These are phyloP conservation scores for Candida boidinii DNA, from an alignment of 805 yeast genomes.

Conservation along the genomic window DNA sequence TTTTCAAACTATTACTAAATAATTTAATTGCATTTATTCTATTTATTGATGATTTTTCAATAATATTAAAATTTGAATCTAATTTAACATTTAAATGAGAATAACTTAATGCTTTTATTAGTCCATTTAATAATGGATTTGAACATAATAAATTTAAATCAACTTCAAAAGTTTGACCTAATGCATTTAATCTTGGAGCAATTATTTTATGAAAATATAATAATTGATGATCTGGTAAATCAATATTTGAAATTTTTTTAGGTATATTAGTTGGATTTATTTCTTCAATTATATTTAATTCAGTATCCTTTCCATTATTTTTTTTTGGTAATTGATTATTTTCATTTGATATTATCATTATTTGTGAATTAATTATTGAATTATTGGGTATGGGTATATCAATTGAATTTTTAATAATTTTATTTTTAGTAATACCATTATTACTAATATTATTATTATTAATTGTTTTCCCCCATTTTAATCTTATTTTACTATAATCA, in stretches of 20 bases:
- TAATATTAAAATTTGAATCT: constrained; percentile 6
- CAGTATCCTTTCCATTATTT: not conserved
- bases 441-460: too few species aligned
- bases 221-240: constrained; percentile 6
- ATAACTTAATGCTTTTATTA: constrained; percentile 13
- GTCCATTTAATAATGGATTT: constrained; percentile 11
- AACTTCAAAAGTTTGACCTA: constrained; percentile 8
- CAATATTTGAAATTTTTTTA: not conserved
- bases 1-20: not conserved
- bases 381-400: not conserved
- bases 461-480: constrained; percentile 40
- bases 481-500: constrained; percentile 31
- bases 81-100: constrained; percentile 14
- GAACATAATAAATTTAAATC: constrained; percentile 1
- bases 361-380: not conserved
- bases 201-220: constrained; percentile 15
- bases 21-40: not conserved
- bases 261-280: not conserved
- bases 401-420: not conserved
- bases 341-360: constrained; percentile 1
- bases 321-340: not conserved
- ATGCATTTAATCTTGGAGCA: constrained; percentile 17
- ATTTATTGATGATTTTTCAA: not conserved
- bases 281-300: not conserved
- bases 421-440: too few species aligned